Conservation (phyloP, 192 early-diverging fungal species). For the Podila epigama region DNA sequence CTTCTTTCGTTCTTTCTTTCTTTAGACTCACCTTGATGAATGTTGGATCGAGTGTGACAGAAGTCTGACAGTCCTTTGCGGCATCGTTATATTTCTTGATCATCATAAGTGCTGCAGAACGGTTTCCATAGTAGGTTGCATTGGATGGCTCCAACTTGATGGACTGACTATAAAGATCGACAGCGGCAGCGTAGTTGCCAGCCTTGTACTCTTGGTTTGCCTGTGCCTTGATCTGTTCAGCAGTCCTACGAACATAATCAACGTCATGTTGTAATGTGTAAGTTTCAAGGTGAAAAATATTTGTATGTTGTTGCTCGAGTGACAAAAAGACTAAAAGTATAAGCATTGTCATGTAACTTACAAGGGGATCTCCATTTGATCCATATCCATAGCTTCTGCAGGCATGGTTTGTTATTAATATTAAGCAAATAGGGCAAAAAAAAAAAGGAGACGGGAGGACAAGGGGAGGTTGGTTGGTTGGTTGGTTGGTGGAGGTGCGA, state of each 20-base stretch:
- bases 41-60: constrained; percentile 64
- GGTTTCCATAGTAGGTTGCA: constrained; percentile 77
- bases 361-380: constrained; percentile 42
- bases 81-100: constrained; percentile 65
- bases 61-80: constrained; percentile 66
- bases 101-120: constrained; percentile 83
- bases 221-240: constrained; percentile 72
- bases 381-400: constrained; percentile 50
- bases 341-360: constrained; percentile 9
- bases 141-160: constrained; percentile 68
- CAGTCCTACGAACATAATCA: constrained; percentile 23
- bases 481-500: no score
- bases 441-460: background rate
- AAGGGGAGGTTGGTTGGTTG: background rate
- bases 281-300: background rate
- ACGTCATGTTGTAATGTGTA: background rate
- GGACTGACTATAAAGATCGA: constrained; percentile 71
- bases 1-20: background rate
- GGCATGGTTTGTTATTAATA: constrained; percentile 31
- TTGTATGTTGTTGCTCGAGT: background rate
- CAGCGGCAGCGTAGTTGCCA: constrained; percentile 72
- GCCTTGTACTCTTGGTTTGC: constrained; percentile 77
- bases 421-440: background rate
- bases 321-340: background rate
- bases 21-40: constrained; percentile 71